phyloP scores from a whole-genome alignment of 768 basidiomycete species.

The Suillus placidus region DNA sequence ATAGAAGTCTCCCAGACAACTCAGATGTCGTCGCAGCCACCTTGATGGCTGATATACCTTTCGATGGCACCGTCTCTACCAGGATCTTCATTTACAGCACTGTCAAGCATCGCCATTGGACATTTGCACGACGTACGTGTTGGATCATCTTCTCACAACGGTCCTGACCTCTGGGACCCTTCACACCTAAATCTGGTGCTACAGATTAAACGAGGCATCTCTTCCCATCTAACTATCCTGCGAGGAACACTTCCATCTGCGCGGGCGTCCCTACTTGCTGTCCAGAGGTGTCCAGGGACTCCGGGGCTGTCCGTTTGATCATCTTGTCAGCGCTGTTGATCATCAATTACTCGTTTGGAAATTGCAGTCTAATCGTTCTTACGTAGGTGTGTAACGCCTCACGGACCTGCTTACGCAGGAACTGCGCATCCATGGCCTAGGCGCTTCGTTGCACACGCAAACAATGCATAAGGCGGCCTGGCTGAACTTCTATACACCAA shows the following conservation, averaged over 20 bases:
- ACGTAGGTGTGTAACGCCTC: not conserved
- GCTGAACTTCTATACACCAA: not conserved
- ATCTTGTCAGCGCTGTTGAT: not conserved
- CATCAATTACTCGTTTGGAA: not conserved
- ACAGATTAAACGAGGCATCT: not conserved
- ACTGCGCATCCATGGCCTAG: not conserved
- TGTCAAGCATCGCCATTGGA: conserved; percentile 21
- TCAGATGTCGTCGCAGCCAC: conserved; percentile 10
- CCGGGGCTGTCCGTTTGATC: conserved; percentile 4
- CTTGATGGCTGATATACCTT: not conserved
- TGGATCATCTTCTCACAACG: conserved; percentile 26
- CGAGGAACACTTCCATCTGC: not conserved
- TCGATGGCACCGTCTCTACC: not conserved
- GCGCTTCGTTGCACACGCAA: not conserved
- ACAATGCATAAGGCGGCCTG: not conserved
- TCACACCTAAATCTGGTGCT: not conserved
- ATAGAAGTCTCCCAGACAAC: conserved; percentile 30
- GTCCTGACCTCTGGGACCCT: conserved; percentile 8
- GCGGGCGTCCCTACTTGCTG: not conserved
- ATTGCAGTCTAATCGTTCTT: not conserved
- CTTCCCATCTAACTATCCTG: not conserved
- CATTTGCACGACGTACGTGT: conserved; percentile 21
- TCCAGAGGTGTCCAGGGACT: not conserved
- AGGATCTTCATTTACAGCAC: conserved; percentile 24
- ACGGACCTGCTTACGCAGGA: not conserved